Percentiles rank a stretch among this genome's conserved stretches.
Conservation (phyloP, 108 stramenopile genomes). For the Conticribra weissflogii region DNA sequence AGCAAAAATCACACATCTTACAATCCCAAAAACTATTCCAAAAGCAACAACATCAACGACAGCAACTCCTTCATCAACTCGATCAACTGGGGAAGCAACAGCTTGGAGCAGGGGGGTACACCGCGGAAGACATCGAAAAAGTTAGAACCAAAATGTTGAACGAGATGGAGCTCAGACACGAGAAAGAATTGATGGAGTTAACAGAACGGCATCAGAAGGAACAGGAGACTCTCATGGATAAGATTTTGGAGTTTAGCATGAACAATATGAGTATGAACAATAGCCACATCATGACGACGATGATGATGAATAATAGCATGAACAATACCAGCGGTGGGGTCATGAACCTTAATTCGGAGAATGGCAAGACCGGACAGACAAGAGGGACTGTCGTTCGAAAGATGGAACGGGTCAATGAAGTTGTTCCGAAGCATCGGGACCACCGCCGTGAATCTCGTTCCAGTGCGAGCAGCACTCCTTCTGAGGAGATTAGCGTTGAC, state of each 20-base stretch:
- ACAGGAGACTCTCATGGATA: constrained; percentile 4
- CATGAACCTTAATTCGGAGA: too few relatives aligned
- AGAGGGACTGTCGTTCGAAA: too few relatives aligned
- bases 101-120: background rate
- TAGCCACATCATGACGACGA: too few relatives aligned
- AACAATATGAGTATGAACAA: too few relatives aligned
- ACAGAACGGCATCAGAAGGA: constrained; percentile 8
- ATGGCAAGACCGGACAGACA: too few relatives aligned
- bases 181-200: constrained; percentile 5
- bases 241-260: background rate
- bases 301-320: too few relatives aligned
- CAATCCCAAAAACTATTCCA: constrained; percentile 3
- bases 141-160: background rate
- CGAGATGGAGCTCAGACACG: constrained; percentile 5
- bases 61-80: background rate
- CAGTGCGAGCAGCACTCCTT: too few relatives aligned
- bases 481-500: too few relatives aligned
- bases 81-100: constrained; percentile 11
- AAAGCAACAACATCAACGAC: constrained; percentile 12
- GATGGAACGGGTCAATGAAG: too few relatives aligned
- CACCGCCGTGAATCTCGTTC: too few relatives aligned
- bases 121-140: background rate
- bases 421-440: too few relatives aligned
- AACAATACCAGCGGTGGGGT: too few relatives aligned
- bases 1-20: background rate